Evolutionary conservation across 1,284 basidiomycete genomes (phyloP), one percentile per base, ranked within the genome.

Genomic region (Ceratorhiza oryzae-sativae): DNA sequence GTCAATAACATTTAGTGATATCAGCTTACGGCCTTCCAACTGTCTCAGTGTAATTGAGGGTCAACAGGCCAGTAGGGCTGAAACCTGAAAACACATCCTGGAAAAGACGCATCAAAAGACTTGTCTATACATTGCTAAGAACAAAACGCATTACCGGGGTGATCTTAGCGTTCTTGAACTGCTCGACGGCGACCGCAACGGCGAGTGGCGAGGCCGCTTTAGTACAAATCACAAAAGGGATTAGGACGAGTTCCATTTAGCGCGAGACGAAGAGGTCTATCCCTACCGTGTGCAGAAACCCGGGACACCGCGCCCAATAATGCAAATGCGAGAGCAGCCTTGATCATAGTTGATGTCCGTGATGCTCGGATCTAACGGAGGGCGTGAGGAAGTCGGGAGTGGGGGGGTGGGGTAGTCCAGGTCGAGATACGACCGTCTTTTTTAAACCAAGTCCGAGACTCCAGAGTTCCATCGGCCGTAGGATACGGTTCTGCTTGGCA

Each of bases 141-240:
- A 34, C n/a, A 39, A 39, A 6, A 36, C 18, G 18, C 63, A 74
- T 48, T 36, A 76, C 75, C 2, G 76, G 76, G 3, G 74, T 73
- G 27, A 76, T 65, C 6, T 73, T 48, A 4, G 76, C 72, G 46
- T 74, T 73, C 39, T 72, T 73, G 71, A 76, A 76, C 48, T 76
- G 74, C 49, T 75, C 71, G 45, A 73, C 41, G 4, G 73, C 72
- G 13, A 74, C 36, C 5, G 71, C 73, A 59, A 76, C 67, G 25
- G 71, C 61, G 34, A 76, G 67, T 15, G 75, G 62, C 36, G 55
- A 65, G 25, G 74, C 74, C 34, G 75, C 73, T 75, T n/a, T 41
- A 42, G n/a, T 10, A 45, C 6, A 39, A 13, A 55, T 32, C 8
- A 62, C 41, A 13, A 42, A 23, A n/a, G 20, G 23, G n/a, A 56